These are phyloP conservation scores for Microbotryum scabiosae DNA, from an alignment of 1,284 basidiomycete genomes.

Conservation along the genomic window DNA sequence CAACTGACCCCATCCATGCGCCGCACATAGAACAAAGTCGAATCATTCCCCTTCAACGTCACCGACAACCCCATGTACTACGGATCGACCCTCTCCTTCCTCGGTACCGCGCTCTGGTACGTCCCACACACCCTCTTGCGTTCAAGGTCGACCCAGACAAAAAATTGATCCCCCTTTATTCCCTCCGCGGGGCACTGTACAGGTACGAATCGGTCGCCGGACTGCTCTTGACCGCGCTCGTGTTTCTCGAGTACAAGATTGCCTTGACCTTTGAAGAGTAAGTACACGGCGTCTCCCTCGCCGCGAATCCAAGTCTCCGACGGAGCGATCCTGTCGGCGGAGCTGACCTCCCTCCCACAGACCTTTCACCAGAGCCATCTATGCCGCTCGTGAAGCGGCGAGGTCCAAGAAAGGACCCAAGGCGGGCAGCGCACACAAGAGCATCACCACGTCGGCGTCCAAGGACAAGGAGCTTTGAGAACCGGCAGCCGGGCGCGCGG, in stretches of 20 bases:
- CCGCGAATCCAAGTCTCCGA: not conserved
- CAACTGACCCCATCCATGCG: not conserved
- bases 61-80: conserved; percentile 93
- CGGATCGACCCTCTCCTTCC: conserved; percentile 78
- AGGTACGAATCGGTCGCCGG: conserved; percentile 79
- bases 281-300: not conserved
- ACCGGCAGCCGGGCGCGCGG: too few species aligned
- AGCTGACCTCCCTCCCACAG: conserved; percentile 14
- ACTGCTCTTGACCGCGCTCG: conserved; percentile 61
- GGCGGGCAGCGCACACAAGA: too few species aligned
- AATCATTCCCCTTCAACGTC: conserved; percentile 86
- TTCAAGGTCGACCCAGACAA: too few species aligned
- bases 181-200: not conserved
- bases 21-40: conserved; percentile 40
- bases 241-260: conserved; percentile 71
- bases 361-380: conserved; percentile 31
- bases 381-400: conserved; percentile 21
- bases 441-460: too few species aligned
- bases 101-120: conserved; percentile 71
- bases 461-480: too few species aligned
- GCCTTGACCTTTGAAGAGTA: conserved; percentile 82
- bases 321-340: too few species aligned
- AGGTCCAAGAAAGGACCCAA: too few species aligned
- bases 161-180: too few species aligned
- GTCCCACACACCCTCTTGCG: conserved; percentile 29